Percentiles rank a stretch among this genome's conserved stretches.
Evolutionary conservation across 2,329 filamentous ascomycete genomes (phyloP).

Genomic region (Verticillium albo-atrum): DNA sequence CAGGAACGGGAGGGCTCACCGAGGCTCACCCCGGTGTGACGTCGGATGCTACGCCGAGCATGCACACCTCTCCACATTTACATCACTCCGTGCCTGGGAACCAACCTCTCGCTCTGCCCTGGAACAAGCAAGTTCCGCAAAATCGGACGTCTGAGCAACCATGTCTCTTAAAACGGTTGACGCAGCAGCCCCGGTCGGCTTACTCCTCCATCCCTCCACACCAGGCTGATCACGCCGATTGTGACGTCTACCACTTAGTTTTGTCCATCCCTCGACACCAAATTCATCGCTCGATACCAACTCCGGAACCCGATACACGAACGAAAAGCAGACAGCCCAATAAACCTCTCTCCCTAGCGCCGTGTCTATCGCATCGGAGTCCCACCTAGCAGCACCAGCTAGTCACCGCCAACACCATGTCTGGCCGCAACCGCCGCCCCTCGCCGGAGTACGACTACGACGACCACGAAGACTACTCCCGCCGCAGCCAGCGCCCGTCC

Average conservation of each 20-base stretch:
- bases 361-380: background rate
- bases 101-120: background rate
- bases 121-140: background rate
- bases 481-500: slow-evolving; percentile 3
- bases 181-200: background rate
- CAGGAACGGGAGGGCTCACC: no score
- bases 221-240: background rate
- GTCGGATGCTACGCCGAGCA: background rate
- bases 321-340: background rate
- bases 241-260: background rate
- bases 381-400: background rate
- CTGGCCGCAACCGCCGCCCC: background rate
- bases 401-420: background rate
- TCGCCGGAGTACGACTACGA: slow-evolving; percentile 5
- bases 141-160: background rate
- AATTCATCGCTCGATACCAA: background rate
- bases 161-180: background rate
- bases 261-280: background rate
- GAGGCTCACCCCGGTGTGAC: background rate
- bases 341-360: background rate
- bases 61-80: slow-evolving; percentile 2
- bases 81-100: background rate
- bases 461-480: background rate
- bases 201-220: background rate
- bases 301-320: no score